Evolutionary conservation across 192 early-diverging fungal species (phyloP).

Genomic region (Backusella tarrabulga): DNA sequence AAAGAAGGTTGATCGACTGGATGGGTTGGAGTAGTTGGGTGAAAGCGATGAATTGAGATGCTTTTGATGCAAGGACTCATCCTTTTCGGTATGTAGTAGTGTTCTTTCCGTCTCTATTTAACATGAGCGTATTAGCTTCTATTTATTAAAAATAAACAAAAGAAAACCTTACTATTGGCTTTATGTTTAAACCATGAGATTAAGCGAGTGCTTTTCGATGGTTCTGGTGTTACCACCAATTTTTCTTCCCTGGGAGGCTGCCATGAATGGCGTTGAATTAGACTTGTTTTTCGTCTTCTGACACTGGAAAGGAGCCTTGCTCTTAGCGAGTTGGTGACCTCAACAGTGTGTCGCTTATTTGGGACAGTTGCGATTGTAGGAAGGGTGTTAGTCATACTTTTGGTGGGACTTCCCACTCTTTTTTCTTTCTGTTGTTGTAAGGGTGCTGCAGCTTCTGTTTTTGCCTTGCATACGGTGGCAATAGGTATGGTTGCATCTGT

Average conservation of each 20-base stretch:
- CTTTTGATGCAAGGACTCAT: background rate
- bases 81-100: constrained; percentile 1
- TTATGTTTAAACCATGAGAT: background rate
- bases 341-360: background rate
- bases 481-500: background rate
- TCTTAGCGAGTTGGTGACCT: background rate
- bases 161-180: background rate
- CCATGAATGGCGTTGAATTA: background rate
- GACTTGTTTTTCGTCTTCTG: background rate
- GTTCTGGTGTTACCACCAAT: background rate
- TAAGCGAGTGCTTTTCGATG: constrained; percentile 1
- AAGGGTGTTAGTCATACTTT: background rate
- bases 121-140: background rate
- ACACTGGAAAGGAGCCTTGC: background rate
- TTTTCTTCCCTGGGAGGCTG: background rate
- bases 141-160: background rate
- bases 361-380: background rate
- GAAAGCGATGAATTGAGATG: background rate
- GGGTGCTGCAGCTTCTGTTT: background rate
- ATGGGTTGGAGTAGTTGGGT: background rate
- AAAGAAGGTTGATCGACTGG: background rate
- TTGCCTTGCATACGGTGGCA: constrained; percentile 5
- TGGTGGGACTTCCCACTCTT: background rate
- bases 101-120: background rate
- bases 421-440: background rate